Evolutionary conservation across 169 alveolate genomes (phyloP).

Genomic region (Eimeria zaria): DNA sequence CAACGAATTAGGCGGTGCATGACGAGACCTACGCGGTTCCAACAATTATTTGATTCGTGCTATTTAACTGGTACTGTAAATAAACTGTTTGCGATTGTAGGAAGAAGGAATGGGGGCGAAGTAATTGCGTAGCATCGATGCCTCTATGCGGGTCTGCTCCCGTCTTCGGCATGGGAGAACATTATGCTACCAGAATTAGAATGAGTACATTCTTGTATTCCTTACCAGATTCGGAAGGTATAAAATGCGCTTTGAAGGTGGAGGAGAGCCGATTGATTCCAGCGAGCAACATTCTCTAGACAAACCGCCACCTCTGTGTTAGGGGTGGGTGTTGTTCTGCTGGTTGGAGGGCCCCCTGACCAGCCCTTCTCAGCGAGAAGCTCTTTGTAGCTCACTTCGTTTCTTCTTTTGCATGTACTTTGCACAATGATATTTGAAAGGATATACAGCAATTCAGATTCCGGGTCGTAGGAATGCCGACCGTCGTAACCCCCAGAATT

Average conservation of each 20-base stretch:
- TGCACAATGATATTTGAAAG: neutral
- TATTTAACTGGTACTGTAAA: neutral
- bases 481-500: neutral
- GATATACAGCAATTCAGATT: neutral
- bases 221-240: neutral
- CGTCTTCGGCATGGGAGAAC: neutral
- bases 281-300: neutral
- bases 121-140: neutral
- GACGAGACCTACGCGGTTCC: neutral
- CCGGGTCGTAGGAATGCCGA: neutral
- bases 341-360: neutral
- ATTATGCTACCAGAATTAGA: neutral
- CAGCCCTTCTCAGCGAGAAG: neutral
- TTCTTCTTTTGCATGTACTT: neutral
- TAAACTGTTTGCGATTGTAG: neutral
- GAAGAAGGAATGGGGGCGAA: neutral
- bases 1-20: neutral
- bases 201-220: neutral
- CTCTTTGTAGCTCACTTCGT: neutral
- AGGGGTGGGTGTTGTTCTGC: slow-evolving; percentile 32
- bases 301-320: neutral
- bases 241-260: neutral
- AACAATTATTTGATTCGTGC: neutral
- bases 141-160: neutral
- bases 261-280: neutral